Percentiles rank a stretch among this genome's conserved stretches.
These are phyloP conservation scores for Spatholobus suberectus DNA, from an alignment of 306 rosid species.

Conservation along the genomic window DNA sequence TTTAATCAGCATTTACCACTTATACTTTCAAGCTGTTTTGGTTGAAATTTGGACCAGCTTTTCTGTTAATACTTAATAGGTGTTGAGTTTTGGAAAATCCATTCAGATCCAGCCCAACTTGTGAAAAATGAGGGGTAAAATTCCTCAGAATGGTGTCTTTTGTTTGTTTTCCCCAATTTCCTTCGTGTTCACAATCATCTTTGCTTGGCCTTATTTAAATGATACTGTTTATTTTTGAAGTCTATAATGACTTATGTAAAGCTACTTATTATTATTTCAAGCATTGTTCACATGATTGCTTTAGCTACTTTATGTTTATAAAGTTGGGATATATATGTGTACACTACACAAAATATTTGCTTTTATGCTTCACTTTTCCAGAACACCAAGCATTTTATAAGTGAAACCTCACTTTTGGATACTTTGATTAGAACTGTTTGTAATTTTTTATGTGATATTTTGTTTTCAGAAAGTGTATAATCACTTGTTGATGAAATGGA, in stretches of 20 bases:
- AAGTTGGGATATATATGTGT: background rate
- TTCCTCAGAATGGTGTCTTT: background rate
- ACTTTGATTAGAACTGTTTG: no score
- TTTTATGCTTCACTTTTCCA: background rate
- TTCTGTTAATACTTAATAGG: background rate
- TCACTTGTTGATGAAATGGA: background rate
- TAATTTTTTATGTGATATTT: background rate
- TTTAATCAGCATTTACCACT: background rate
- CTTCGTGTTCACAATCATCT: background rate
- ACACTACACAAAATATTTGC: background rate
- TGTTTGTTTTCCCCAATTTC: background rate
- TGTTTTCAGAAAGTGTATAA: background rate
- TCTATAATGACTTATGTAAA: background rate
- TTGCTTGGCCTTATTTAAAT: background rate
- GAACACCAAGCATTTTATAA: background rate
- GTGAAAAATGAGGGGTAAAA: background rate
- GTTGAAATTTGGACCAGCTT: background rate
- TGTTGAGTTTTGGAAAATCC: background rate
- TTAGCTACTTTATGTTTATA: conserved; percentile 23
- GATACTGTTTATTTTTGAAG: background rate
- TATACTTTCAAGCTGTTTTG: background rate
- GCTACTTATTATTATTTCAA: background rate
- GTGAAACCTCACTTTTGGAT: background rate
- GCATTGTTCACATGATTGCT: conserved; percentile 1
- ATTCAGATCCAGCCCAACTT: background rate